Conservation (phyloP, 257 asterid genomes). For the Petunia secreta region DNA sequence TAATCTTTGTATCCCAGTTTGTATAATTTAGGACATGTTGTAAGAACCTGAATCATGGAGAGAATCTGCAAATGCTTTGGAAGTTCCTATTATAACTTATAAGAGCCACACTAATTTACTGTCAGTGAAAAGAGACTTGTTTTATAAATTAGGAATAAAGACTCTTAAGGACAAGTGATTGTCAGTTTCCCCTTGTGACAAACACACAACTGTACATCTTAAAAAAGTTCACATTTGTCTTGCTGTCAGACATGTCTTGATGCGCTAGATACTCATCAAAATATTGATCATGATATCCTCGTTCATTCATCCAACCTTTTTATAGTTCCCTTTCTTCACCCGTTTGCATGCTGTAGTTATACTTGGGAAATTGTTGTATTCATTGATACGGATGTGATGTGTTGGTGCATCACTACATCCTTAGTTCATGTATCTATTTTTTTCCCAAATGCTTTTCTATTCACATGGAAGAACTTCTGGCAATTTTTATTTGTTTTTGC, state of each 20-base stretch:
- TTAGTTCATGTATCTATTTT: neutral
- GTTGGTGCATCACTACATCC: neutral
- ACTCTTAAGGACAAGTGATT: neutral
- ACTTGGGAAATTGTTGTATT: conserved; percentile 4
- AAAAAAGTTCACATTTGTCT: conserved; percentile 5
- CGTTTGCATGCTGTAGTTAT: neutral
- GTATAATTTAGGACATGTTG: conserved; percentile 17
- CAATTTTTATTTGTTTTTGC: too few species aligned
- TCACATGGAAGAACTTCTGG: neutral
- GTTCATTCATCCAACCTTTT: neutral
- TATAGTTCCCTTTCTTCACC: conserved; percentile 3
- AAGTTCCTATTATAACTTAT: neutral
- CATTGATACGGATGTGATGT: conserved; percentile 8
- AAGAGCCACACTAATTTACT: neutral
- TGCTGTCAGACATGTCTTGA: conserved; percentile 15
- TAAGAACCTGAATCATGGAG: conserved; percentile 6
- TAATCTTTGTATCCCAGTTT: neutral
- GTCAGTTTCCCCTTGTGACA: neutral
- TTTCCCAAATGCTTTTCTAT: neutral
- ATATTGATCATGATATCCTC: neutral
- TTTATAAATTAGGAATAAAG: neutral
- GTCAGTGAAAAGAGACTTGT: neutral
- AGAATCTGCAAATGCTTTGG: neutral
- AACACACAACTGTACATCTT: neutral
- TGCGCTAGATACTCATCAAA: neutral